Conservation (phyloP, 2,329 filamentous ascomycete species). For the Zymoseptoria ardabiliae region DNA sequence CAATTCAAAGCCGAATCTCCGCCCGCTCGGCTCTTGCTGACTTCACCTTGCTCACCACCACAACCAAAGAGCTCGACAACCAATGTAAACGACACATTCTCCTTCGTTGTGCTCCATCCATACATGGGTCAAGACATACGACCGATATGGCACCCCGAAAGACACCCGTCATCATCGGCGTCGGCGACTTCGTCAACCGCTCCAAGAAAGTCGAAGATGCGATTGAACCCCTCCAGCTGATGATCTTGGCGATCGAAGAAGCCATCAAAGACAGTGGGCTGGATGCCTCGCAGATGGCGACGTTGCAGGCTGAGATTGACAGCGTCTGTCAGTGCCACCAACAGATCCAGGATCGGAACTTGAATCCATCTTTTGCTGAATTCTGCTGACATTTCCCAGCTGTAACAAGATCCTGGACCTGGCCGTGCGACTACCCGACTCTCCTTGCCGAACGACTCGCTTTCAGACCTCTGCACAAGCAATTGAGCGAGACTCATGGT, state of each 20-base stretch:
- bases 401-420: slow-evolving; percentile 58
- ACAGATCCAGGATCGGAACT: no score
- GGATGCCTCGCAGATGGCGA: slow-evolving; percentile 16
- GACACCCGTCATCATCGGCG: slow-evolving; percentile 53
- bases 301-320: slow-evolving; percentile 45
- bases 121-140: no score
- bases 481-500: slow-evolving; percentile 49
- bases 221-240: slow-evolving; percentile 53
- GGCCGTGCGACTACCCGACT: slow-evolving; percentile 54
- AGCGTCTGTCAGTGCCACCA: slow-evolving; percentile 43
- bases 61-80: neutral
- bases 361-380: no score
- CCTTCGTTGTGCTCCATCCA: no score
- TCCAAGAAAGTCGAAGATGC: slow-evolving; percentile 46
- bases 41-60: neutral
- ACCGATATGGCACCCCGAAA: slow-evolving; percentile 3
- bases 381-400: slow-evolving; percentile 20
- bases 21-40: neutral
- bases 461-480: slow-evolving; percentile 41
- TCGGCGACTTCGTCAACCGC: slow-evolving; percentile 55
- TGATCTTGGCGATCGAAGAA: slow-evolving; percentile 47
- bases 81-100: neutral
- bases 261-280: slow-evolving; percentile 47
- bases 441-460: slow-evolving; percentile 46
- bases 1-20: neutral